phyloP scores from a whole-genome alignment of 2,329 filamentous ascomycete genomes.

The Setomelanomma holmii region DNA sequence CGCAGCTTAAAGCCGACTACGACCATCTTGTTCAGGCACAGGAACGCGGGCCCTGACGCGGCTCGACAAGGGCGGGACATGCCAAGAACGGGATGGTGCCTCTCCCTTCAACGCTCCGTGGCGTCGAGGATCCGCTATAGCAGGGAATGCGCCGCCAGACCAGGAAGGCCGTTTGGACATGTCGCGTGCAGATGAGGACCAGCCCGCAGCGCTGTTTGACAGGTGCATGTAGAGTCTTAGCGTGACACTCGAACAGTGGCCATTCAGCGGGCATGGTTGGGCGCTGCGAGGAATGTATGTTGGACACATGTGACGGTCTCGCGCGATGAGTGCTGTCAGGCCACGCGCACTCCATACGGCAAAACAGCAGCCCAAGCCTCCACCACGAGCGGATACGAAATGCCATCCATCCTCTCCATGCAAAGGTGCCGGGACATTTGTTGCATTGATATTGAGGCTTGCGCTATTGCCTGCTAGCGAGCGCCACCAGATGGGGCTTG shows the following conservation, averaged over 20 bases:
- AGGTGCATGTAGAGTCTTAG: neutral
- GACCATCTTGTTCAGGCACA: slow-evolving; percentile 11
- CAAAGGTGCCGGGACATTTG: neutral
- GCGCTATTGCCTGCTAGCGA: neutral
- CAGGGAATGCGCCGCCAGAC: slow-evolving; percentile 4
- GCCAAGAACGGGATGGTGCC: slow-evolving; percentile 13
- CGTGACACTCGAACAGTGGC: neutral
- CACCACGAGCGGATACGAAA: neutral
- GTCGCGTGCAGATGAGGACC: slow-evolving; percentile 15
- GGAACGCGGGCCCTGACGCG: slow-evolving; percentile 24
- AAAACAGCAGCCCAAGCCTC: neutral
- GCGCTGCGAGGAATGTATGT: slow-evolving; percentile 4
- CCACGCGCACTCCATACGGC: neutral
- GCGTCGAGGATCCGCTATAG: slow-evolving; percentile 1
- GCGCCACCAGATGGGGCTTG: neutral
- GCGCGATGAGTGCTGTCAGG: neutral
- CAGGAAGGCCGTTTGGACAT: slow-evolving; percentile 5
- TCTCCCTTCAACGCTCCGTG: slow-evolving; percentile 9
- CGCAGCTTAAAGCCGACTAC: slow-evolving; percentile 8
- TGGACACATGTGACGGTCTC: neutral
- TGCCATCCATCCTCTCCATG: neutral
- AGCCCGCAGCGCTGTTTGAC: neutral
- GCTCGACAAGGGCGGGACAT: slow-evolving; percentile 10
- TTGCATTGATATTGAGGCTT: neutral
- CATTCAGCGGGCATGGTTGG: neutral